Conservation (phyloP, 2,329 filamentous ascomycete genomes). For the Colletotrichum theobromicola region DNA sequence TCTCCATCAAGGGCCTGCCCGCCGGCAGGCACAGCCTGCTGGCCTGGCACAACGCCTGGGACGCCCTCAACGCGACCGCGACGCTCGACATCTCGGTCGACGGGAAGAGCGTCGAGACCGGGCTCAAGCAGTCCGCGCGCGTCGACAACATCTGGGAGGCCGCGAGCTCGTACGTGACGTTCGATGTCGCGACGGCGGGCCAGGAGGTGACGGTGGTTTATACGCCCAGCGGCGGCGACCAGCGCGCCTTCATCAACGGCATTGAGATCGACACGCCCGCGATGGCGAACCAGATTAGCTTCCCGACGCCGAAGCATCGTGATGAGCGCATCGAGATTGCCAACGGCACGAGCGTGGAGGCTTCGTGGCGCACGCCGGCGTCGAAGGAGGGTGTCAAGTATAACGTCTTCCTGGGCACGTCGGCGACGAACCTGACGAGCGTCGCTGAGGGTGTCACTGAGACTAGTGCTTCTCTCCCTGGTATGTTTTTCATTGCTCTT, state of each 20-base stretch:
- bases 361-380: conserved; percentile 28
- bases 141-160: conserved; percentile 36
- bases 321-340: conserved; percentile 30
- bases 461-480: not conserved
- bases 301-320: conserved; percentile 31
- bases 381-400: conserved; percentile 24
- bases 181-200: conserved; percentile 23
- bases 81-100: conserved; percentile 29
- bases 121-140: conserved; percentile 26
- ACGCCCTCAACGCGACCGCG: conserved; percentile 25
- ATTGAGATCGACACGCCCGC: conserved; percentile 33
- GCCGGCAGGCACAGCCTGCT: conserved; percentile 31
- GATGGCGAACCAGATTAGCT: conserved; percentile 28
- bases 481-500: not conserved
- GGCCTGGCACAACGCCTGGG: conserved; percentile 36
- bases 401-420: conserved; percentile 31
- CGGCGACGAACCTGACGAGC: conserved; percentile 13
- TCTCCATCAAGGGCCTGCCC: conserved; percentile 30
- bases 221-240: conserved; percentile 23
- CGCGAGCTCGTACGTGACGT: conserved; percentile 29
- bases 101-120: conserved; percentile 20
- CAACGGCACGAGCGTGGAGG: conserved; percentile 14
- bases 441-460: conserved; percentile 19
- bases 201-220: conserved; percentile 30
- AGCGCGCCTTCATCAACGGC: conserved; percentile 32